Base-by-base conservation (phyloP, 1,284 basidiomycete genomes). In the Naganishia sp. region DNA sequence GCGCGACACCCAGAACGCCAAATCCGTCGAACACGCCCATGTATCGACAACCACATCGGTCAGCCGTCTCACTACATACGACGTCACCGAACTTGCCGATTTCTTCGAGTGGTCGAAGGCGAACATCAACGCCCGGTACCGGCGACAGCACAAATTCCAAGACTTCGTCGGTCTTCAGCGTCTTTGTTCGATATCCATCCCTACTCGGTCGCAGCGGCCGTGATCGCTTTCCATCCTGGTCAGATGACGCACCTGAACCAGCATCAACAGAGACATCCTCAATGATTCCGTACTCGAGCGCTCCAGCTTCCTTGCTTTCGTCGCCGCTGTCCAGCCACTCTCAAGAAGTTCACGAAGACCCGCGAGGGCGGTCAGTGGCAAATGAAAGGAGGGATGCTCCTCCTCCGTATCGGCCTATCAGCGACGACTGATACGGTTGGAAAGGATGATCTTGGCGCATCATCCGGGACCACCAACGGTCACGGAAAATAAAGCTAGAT, bases 41-140 rank as follows among this genome's bases (percentile, higher is more conserved):
- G 46, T 58, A 58, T 39, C 45, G 31, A 32, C 56, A 58, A 13
- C 56, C 56, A 18, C 56, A 58, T 49, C 43, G 45, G 1, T 58
- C 56, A 11, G 56, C 56, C 6, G 45, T 58, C 15, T 58, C 56
- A 1, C 31, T 58, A 21, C 56, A 58, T 21, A 58, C 45, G 7
- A 49, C 56, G 35, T 39, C 35, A 2, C 46, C 56, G 15, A 25
- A 32, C 18, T 32, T 49, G 45, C 43, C n/a, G 21, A 11, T 28
- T 35, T 11, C n/a, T 28, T 13, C 45, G 6, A 25, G 31, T 10
- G 18, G 28, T 21, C 17, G n/a, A 6, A 6, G 28, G 18, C 31
- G 32, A 41, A 25, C 21, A 7, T 49, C 56, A 45, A 31, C 49
- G 15, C 56, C 45, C 3, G 56, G 46, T 49, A 58, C 11, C 3